Evolutionary conservation across 2,329 filamentous ascomycete species (phyloP).

Genomic region (Didymella pinodella): DNA sequence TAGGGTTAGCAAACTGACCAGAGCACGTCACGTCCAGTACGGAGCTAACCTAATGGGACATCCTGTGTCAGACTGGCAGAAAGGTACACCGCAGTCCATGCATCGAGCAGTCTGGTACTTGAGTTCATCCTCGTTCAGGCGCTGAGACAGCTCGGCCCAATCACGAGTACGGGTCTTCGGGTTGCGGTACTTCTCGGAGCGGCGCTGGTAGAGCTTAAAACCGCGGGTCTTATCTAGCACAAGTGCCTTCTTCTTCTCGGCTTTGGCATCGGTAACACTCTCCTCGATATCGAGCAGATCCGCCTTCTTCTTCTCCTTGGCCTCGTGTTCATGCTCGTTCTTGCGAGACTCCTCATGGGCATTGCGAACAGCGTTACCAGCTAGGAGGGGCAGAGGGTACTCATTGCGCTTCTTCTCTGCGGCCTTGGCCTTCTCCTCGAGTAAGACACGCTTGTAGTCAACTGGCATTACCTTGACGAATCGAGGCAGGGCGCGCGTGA

Average conservation of each 20-base stretch:
- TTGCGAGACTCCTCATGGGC: slow-evolving; percentile 63
- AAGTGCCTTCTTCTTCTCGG: slow-evolving; percentile 89
- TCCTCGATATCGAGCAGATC: slow-evolving; percentile 85
- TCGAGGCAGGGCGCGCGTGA: slow-evolving; percentile 85
- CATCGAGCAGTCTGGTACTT: slow-evolving; percentile 97
- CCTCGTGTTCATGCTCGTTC: slow-evolving; percentile 66
- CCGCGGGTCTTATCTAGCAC: slow-evolving; percentile 97
- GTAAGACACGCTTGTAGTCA: slow-evolving; percentile 93
- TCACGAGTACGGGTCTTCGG: slow-evolving; percentile 86
- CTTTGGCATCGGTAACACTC: slow-evolving; percentile 81
- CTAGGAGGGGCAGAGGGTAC: slow-evolving; percentile 79
- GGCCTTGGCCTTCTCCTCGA: slow-evolving; percentile 84
- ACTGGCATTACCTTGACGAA: slow-evolving; percentile 94
- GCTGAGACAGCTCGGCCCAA: slow-evolving; percentile 88
- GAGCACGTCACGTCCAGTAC: slow-evolving; percentile 93
- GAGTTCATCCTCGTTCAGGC: slow-evolving; percentile 90
- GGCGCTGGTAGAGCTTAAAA: slow-evolving; percentile 96
- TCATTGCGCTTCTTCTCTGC: slow-evolving; percentile 84
- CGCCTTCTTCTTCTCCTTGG: slow-evolving; percentile 71
- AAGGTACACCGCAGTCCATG: slow-evolving; percentile 99
- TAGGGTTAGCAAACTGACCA: slow-evolving; percentile 78
- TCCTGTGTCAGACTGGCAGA: slow-evolving; percentile 95
- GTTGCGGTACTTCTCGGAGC: slow-evolving; percentile 90
- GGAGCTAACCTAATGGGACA: slow-evolving; percentile 92
- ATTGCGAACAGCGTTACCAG: slow-evolving; percentile 67